Evolutionary conservation across 2,329 filamentous ascomycete genomes (phyloP).

Genomic region (Plenodomus biglobosus): DNA sequence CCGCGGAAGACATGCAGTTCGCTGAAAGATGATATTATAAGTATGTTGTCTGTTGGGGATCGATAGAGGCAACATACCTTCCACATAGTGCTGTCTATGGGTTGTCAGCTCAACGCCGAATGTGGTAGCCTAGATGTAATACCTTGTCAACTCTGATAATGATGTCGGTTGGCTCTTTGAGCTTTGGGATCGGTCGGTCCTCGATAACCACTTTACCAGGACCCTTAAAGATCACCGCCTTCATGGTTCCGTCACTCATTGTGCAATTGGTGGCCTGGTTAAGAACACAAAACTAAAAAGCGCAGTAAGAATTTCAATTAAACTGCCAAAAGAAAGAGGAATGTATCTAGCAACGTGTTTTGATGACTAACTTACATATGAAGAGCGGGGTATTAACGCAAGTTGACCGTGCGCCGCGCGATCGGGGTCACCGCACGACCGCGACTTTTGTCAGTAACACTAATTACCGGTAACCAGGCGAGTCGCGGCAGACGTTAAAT

Average conservation of each 20-base stretch:
- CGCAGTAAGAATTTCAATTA: no score
- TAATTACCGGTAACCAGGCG: no score
- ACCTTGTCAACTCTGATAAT: slow-evolving; percentile 77
- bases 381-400: no score
- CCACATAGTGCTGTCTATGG: slow-evolving; percentile 75
- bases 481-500: no score
- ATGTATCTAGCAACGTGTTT: no score
- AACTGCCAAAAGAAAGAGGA: no score
- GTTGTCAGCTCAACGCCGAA: slow-evolving; percentile 9
- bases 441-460: no score
- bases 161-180: slow-evolving; percentile 71
- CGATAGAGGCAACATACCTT: slow-evolving; percentile 57
- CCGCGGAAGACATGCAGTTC: slow-evolving; percentile 87
- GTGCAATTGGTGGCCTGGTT: not conserved
- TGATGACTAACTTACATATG: no score
- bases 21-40: slow-evolving; percentile 47
- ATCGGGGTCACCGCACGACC: no score
- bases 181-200: slow-evolving; percentile 74
- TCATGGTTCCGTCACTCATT: slow-evolving; percentile 58
- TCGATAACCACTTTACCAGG: slow-evolving; percentile 74
- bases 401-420: no score
- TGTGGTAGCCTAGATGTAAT: not conserved
- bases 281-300: not conserved
- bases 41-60: not conserved
- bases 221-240: slow-evolving; percentile 84